Base-by-base conservation (phyloP, 495 filamentous ascomycete genomes). In the Penicillium soppii region DNA sequence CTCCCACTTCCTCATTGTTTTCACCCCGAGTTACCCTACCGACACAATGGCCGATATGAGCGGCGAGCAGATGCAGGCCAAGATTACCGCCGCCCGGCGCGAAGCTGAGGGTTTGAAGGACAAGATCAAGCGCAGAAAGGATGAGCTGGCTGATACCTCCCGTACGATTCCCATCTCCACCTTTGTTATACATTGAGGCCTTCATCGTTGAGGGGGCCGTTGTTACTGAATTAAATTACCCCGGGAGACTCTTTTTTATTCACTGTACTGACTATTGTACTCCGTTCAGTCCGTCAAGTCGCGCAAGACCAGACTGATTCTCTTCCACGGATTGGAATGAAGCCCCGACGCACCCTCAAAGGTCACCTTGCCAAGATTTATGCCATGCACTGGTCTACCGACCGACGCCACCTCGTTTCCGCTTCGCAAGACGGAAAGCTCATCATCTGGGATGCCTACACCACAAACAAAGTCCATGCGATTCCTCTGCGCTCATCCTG, bases 391-490 rank as follows among this genome's bases (percentile, higher is more conserved):
- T 98, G 94, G 94, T 97, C 95, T 16, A 98, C 95, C 52, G 94
- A 98, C 74, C 86, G 94, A 64, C 89, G 94, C 72, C 95, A 97
- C 73, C 83, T 98, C 50, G 94, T 98, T 32, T 98, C 94, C 7
- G 94, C 94, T 54, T 98, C 94, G 57, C 94, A 98, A 72, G 94
- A 98, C 65, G 94, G 94, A 67, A 98, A 98, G 79, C 85, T 98
- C 56, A 98, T 98, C 71, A 97, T 98, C 63, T 98, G 94, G 94
- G 94, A 98, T 72, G 94, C 94, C 35, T 98, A 98, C 79, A 97
- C 94, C 50, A 97, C 94, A 50, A 98, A 98, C 77, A 98, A 98
- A 68, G 94, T 98, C 25, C 94, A 98, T 76, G 94, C 94, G 68
- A 98, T 98, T 58, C 94, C 94, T n/a, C 78, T 98, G 38, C 84